Evolutionary conservation across 2,329 filamentous ascomycete species (phyloP), one percentile per base, ranked within the genome.

Genomic region (Gaeumannomyces tritici): DNA sequence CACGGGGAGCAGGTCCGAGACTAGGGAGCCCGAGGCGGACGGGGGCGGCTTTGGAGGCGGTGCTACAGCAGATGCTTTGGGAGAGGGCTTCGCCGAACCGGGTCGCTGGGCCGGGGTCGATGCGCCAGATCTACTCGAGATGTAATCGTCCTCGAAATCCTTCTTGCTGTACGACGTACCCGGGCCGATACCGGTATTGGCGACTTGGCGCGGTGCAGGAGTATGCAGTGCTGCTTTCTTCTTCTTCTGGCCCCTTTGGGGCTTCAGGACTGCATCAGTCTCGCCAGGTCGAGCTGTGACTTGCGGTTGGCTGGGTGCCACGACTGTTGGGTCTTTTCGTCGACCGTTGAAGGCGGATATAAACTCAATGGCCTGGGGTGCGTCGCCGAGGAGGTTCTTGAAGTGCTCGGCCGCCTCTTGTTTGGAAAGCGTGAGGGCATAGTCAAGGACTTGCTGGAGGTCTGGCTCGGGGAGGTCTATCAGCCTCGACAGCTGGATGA

Each of bases 391-490:
- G 61, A 99, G 79, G 70, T 95, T 91, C 73, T 87, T 89, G 65
- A 99, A 88, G 74, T 98, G 91, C 55, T 92, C 87, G 60, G 86
- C 91, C 18, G 91, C 90, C 66, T 89, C 89, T 61, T 86, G 77
- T 70, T 89, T 92, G 26, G 91, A 86, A 11, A 98, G 81, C 0
- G 87, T 89, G 47, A 85, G 79, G 2, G 90, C 87, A 73, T 97
- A 97, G 59, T 90, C 86, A 67, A 98, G 80, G 56, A 97, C 83
- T 71, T 98, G 91, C 70, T 87, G 85, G 35, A 98, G 80, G 55
- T 93, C 92, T 15, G 90, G 87, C 47, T 96, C 87, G 47, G 96
- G 92, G 13, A 98, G 80, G 9, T 92, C 91, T 1, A 99, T 82
- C 21, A 99, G 81, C 70, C 86, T 86, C 28, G 88, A 86, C 9